These are phyloP conservation scores for Nothomitra cinnamomea DNA, from an alignment of 2,329 filamentous ascomycete species.

Conservation along the genomic window DNA sequence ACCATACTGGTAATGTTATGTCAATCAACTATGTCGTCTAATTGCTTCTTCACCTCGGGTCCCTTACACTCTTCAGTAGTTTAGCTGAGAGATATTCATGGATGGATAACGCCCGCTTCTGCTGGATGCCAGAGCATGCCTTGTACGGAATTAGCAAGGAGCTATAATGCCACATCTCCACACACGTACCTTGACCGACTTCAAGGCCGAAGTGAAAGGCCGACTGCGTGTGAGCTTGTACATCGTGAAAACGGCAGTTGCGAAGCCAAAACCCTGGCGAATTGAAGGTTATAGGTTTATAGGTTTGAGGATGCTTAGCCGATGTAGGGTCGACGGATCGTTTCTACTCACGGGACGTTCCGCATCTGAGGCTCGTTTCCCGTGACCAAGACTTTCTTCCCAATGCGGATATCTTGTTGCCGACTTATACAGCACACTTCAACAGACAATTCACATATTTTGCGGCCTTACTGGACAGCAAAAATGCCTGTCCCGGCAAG, in stretches of 20 bases:
- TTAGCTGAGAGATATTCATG: constrained; percentile 96
- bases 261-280: constrained; percentile 10
- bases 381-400: not conserved
- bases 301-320: constrained; percentile 4
- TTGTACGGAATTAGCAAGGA: constrained; percentile 29
- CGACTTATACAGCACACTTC: not conserved
- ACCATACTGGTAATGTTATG: constrained; percentile 52
- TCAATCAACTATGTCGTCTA: not conserved
- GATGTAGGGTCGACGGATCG: constrained; percentile 10
- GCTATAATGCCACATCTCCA: constrained; percentile 26
- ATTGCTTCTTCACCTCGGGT: not conserved
- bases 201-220: constrained; percentile 64
- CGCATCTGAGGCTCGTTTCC: not conserved
- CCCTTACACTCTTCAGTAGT: constrained; percentile 52
- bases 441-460: not conserved
- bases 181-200: constrained; percentile 52
- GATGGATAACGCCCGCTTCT: constrained; percentile 80
- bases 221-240: constrained; percentile 75
- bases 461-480: too few species aligned
- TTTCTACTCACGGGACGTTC: constrained; percentile 5
- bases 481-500: not conserved
- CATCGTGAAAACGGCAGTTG: constrained; percentile 40
- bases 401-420: too few species aligned
- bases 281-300: constrained; percentile 4
- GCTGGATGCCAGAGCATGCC: constrained; percentile 52